These are phyloP conservation scores for Sherardia arvensis DNA, from an alignment of 257 asterid species.

Conservation along the genomic window DNA sequence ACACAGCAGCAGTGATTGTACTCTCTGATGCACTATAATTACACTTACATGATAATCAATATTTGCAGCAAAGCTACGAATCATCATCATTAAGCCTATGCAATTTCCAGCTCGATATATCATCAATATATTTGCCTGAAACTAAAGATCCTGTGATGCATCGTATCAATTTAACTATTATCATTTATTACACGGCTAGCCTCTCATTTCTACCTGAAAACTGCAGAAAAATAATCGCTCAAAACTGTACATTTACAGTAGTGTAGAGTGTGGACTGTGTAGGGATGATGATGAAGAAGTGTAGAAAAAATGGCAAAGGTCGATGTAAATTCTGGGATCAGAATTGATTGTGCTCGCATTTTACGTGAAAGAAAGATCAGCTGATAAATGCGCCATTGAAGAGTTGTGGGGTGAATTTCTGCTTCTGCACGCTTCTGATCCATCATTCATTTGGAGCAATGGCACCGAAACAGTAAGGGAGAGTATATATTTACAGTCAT, in stretches of 20 bases:
- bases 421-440: background rate
- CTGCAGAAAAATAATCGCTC: no score
- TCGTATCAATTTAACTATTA: background rate
- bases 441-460: background rate
- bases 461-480: background rate
- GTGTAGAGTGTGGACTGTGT: background rate
- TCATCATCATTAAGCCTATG: background rate
- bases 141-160: background rate
- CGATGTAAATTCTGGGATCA: background rate
- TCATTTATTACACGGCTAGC: background rate
- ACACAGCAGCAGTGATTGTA: slow-evolving; percentile 2
- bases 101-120: no score
- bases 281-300: background rate
- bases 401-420: background rate
- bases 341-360: background rate
- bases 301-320: background rate
- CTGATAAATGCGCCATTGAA: background rate
- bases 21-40: background rate
- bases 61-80: background rate
- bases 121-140: background rate
- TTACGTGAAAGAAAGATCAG: background rate
- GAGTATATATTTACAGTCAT: no score
- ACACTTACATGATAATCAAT: background rate
- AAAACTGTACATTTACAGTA: no score
- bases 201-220: background rate